Evolutionary conservation across 192 early-diverging fungal genomes (phyloP).

Genomic region (Umbelopsis vinacea): DNA sequence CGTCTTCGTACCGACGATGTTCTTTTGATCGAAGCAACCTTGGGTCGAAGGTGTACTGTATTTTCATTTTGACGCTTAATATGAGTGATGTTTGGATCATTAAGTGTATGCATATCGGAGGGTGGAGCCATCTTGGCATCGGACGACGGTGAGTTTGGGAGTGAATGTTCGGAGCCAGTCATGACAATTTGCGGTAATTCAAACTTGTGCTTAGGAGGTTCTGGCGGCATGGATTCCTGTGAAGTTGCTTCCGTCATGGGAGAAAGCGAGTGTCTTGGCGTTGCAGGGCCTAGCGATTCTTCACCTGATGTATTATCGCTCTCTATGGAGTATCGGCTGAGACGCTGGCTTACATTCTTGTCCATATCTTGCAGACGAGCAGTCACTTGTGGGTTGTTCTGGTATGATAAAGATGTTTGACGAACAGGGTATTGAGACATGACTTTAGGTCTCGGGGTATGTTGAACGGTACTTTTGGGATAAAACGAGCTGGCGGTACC

Average conservation of each 20-base stretch:
- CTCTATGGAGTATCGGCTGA: constrained; percentile 2
- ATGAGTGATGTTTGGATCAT: not conserved
- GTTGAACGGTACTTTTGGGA: not conserved
- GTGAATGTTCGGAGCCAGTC: not conserved
- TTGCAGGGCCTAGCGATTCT: constrained; percentile 2
- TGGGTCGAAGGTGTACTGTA: not conserved
- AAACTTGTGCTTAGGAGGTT: constrained; percentile 11
- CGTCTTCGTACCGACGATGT: not conserved
- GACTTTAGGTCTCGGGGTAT: not conserved
- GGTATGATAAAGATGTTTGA: constrained; percentile 1
- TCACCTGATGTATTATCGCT: constrained; percentile 12
- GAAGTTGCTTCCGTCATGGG: not conserved
- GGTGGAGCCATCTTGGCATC: no score
- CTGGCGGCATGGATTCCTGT: not conserved
- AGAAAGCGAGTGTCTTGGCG: constrained; percentile 1
- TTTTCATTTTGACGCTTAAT: not conserved
- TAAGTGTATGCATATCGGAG: not conserved
- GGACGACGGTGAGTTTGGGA: not conserved
- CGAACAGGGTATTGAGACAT: not conserved
- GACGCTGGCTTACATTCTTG: not conserved
- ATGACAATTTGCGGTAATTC: constrained; percentile 16
- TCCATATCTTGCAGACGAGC: not conserved
- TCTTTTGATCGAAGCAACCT: constrained; percentile 8
- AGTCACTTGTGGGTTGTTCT: constrained; percentile 1
- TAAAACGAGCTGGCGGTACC: constrained; percentile 1